Evolutionary conservation across 345 rosid species (phyloP).

Genomic region (Bruguiera sexangula): DNA sequence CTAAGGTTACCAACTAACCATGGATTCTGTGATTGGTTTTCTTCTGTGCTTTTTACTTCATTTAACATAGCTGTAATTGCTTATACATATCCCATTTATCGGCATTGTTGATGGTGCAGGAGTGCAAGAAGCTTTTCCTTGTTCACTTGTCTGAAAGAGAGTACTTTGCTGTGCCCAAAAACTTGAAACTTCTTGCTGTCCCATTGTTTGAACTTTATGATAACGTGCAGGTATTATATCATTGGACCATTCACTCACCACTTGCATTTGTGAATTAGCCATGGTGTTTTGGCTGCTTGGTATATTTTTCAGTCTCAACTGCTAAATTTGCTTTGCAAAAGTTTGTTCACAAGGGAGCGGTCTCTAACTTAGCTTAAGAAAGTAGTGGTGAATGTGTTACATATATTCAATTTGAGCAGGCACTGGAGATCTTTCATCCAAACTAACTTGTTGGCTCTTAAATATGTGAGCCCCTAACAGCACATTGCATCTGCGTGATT

Average conservation of each 20-base stretch:
- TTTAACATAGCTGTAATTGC: neutral
- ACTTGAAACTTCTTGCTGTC: constrained; percentile 93
- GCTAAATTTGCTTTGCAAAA: neutral
- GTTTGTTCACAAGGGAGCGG: neutral
- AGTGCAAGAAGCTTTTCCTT: constrained; percentile 90
- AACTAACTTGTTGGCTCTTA: neutral
- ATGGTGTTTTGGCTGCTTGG: neutral
- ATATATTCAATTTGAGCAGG: neutral
- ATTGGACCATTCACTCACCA: neutral
- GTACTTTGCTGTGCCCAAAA: constrained; percentile 95
- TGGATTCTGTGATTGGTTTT: neutral
- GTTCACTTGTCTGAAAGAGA: constrained; percentile 96
- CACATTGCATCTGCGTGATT: neutral
- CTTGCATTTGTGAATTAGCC: neutral
- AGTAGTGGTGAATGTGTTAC: neutral
- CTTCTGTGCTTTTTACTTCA: neutral
- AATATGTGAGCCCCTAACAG: neutral
- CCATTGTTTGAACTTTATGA: constrained; percentile 96
- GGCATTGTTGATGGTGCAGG: constrained; percentile 47
- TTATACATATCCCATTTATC: constrained; percentile 12
- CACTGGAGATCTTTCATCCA: neutral
- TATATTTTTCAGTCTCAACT: neutral
- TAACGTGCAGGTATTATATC: constrained; percentile 67
- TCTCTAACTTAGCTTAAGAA: no score
- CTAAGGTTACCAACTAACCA: constrained; percentile 52